These are phyloP conservation scores for Fusarium torulosum DNA, from an alignment of 2,329 filamentous ascomycete genomes.

Conservation along the genomic window DNA sequence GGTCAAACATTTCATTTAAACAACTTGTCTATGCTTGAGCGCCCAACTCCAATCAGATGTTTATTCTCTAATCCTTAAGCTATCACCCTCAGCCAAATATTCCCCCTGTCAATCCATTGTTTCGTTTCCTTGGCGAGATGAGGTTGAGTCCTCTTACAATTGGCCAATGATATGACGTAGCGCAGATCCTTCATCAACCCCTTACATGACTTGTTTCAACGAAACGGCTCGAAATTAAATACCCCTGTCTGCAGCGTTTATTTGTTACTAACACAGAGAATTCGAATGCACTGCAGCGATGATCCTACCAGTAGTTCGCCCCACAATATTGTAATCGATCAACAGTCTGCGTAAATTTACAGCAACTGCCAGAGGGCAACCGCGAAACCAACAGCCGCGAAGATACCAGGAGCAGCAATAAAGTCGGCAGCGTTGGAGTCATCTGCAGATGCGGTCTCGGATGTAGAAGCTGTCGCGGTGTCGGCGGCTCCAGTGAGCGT, in stretches of 20 bases:
- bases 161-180: conserved; percentile 1
- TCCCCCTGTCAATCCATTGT: neutral
- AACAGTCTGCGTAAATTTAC: neutral
- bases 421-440: conserved; percentile 10
- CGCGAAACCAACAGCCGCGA: conserved; percentile 5
- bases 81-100: neutral
- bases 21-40: neutral
- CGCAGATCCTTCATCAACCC: neutral
- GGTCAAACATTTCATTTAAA: conserved; percentile 19
- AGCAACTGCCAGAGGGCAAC: conserved; percentile 25
- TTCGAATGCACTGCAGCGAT: neutral
- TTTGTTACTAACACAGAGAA: conserved; percentile 3
- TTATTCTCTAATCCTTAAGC: conserved; percentile 2
- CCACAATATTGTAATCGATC: neutral
- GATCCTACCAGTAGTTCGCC: neutral
- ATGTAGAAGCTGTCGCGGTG: conserved; percentile 2
- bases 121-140: neutral
- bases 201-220: conserved; percentile 10
- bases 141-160: neutral
- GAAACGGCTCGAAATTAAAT: neutral
- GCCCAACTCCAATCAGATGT: conserved; percentile 1
- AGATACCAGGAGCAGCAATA: neutral
- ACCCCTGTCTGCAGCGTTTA: neutral
- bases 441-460: conserved; percentile 2
- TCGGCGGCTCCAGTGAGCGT: conserved; percentile 1